Base-by-base conservation (phyloP, 2,329 filamentous ascomycete species). In the Xylariaceae sp. region DNA sequence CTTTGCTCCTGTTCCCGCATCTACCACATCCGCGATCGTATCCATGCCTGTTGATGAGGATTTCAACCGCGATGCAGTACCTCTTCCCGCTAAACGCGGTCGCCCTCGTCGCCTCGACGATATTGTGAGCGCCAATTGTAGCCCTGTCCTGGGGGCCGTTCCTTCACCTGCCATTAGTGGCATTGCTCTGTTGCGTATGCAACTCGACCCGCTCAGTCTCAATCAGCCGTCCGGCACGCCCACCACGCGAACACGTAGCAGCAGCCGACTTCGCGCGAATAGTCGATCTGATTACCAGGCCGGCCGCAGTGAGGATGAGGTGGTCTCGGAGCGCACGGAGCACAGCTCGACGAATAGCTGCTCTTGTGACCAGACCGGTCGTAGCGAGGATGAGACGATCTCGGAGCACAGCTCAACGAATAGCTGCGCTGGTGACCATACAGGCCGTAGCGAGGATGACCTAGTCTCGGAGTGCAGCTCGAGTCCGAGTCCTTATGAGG, bases 401-500 rank as follows among this genome's bases (percentile, higher is more conserved):
- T 92, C 88, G 1, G 89, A 93, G 68, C 82, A 83, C 30, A 76
- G 74, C 15, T 80, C 79, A 71, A 89, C 23, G 23, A 30, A 30
- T 30, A 30, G 23, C 23, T 30, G 80, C 58, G 76, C 76, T 50
- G 78, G 77, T 71, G 85, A 76, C 68, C 81, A 77, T 67, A 82
- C 66, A 68, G 71, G 69, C 7, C 72, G 81, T 66, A 87, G 83
- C 66, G 86, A 88, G 65, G 84, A 85, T 65, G 86, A 88, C 64
- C 79, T 80, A 45, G 92, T 80, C 47, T 92, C 88, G 1, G 89
- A 93, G 68, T 82, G 83, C 30, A 76, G 74, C 15, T 80, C 79
- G 71, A 89, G 89, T 55, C 89, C 79, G 71, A 89, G 89, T 55
- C 89, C 87, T 71, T 97, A 96, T 71, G 90, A 97, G 75, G 86